Evolutionary conservation across 768 basidiomycete genomes (phyloP).

Genomic region (Pulveroboletus sp.): DNA sequence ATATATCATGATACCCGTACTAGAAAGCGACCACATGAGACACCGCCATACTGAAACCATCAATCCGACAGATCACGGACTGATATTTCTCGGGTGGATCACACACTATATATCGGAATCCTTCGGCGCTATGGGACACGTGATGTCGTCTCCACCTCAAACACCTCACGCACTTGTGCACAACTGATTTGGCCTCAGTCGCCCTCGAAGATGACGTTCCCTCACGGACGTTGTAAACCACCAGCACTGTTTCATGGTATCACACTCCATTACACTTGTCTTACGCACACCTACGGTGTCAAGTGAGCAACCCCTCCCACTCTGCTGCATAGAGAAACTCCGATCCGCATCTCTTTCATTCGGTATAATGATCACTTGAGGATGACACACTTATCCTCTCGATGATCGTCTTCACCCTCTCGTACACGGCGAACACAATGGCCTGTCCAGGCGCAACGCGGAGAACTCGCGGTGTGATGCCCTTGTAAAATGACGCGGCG

Average conservation of each 20-base stretch:
- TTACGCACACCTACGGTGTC: neutral
- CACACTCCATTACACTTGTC: no score
- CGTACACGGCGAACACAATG: conserved; percentile 96
- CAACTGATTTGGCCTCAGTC: neutral
- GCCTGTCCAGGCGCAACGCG: conserved; percentile 97
- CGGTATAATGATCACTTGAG: conserved; percentile 64
- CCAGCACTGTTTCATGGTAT: no score
- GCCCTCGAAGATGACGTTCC: neutral
- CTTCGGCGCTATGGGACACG: no score
- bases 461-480: conserved; percentile 93
- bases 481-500: conserved; percentile 90
- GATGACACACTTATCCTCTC: conserved; percentile 59
- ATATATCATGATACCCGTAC: no score
- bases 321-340: neutral
- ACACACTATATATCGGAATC: neutral
- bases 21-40: no score
- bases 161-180: neutral
- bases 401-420: conserved; percentile 72
- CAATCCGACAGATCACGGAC: neutral
- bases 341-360: conserved; percentile 34
- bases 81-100: neutral
- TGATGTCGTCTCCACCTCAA: no score
- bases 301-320: no score
- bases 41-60: no score
- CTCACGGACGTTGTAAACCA: neutral